Conservation (phyloP, 345 rosid genomes). For the Eucalyptus melliodora region DNA sequence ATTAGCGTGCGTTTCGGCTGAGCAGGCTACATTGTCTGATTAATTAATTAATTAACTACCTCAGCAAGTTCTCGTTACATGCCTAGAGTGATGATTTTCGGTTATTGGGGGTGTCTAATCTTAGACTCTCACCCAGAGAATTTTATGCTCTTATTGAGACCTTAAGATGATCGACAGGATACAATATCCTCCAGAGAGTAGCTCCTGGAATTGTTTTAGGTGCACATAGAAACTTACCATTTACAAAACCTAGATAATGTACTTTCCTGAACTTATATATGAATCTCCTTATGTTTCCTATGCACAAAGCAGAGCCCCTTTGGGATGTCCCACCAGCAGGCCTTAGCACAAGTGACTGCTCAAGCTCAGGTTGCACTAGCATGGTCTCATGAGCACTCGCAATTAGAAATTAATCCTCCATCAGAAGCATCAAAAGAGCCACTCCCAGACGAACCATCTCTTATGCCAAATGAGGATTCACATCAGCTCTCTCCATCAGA, state of each 20-base stretch:
- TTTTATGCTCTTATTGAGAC: background rate
- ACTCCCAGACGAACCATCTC: constrained; percentile 12
- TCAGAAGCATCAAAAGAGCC: constrained; percentile 6
- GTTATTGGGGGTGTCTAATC: background rate
- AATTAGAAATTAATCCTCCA: constrained; percentile 21
- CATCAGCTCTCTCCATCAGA: constrained; percentile 27
- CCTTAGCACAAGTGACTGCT: constrained; percentile 72
- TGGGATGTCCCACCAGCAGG: constrained; percentile 79
- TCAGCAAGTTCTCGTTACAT: background rate
- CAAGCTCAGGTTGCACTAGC: constrained; percentile 65
- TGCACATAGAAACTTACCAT: background rate
- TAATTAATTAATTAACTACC: background rate
- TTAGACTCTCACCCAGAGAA: background rate
- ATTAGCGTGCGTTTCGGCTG: background rate
- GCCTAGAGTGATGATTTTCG: background rate
- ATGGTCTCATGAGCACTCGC: constrained; percentile 25
- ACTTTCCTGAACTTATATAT: background rate
- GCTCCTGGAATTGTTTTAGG: background rate
- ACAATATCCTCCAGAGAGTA: background rate
- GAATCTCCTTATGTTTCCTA: constrained; percentile 3
- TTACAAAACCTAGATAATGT: background rate
- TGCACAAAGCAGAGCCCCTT: constrained; percentile 47
- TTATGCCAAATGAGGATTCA: constrained; percentile 18
- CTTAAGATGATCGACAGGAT: background rate
- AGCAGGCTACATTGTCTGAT: background rate